Evolutionary conservation across 768 basidiomycete species (phyloP), one percentile per base, ranked within the genome.

Genomic region (Trametes meyenii): DNA sequence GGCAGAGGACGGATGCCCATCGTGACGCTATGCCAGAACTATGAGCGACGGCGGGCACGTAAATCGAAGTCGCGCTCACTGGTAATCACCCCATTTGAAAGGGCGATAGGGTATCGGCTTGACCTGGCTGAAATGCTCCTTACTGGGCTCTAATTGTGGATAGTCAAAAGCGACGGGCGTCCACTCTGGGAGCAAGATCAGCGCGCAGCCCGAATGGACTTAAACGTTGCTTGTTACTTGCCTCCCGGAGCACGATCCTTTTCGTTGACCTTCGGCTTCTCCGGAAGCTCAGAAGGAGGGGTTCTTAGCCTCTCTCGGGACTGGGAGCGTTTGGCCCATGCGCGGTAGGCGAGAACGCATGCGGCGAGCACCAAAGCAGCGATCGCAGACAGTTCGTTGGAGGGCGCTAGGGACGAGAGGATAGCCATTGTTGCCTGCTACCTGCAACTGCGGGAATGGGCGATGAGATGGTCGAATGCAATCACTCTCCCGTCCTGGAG

Each of bases 1-100:
- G 76, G 76, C 87, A 90, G 89, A 50, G 69, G 74, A 40, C 84
- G 81, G 66, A 87, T 83, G 62, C 84, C 87, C 86, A 89, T 89
- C 35, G 86, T 89, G 43, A 87, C 78, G 64, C 87, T 89, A 40
- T 38, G 16, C 19, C 44, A 40, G 12, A 23, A 10, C 6, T 21
- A 40, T 39, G 8, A 52, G 17, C 3, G 3, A 1, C 23, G 13
- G 6, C 19, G 3, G 7, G 12, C 4, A 10, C 21, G 7, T 4
- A 8, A 1, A 40, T 35, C 13, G 14, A 10, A 16, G 0, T 3
- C 0, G 36, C 36, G 21, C 85, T 65, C 58, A 88, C 87, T 87
- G 82, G 68, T 86, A 87, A 59, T 79, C 68, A 11, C 86, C 86
- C 77, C 80, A 81, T 51, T 80, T 79, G 70, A 87, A 89, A 13